Evolutionary conservation across 2,329 filamentous ascomycete genomes (phyloP).

Genomic region (Exophiala phaeomuriformis): DNA sequence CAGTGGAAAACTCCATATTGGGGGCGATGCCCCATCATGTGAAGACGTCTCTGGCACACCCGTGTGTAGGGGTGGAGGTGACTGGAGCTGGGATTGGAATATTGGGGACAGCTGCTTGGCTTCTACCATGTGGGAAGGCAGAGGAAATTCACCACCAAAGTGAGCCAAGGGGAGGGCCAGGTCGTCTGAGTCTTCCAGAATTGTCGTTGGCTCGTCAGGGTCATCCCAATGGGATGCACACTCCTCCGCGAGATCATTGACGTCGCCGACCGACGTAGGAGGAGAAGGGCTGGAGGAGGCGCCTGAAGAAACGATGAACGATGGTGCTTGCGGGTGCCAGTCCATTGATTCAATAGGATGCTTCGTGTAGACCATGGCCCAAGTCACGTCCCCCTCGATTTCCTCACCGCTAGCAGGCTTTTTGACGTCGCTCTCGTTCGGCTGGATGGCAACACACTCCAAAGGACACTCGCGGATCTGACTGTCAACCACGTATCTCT

Average conservation of each 20-base stretch:
- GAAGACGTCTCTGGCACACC: no score
- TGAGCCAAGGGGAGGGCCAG: no score
- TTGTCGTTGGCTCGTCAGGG: background rate
- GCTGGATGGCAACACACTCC: slow-evolving; percentile 21
- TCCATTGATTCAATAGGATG: slow-evolving; percentile 8
- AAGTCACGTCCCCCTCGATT: slow-evolving; percentile 21
- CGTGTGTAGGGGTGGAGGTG: no score
- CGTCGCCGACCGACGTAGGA: background rate
- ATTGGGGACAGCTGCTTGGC: no score
- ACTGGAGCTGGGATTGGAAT: no score
- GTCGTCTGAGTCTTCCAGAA: background rate
- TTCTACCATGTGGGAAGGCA: no score
- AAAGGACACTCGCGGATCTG: slow-evolving; percentile 17
- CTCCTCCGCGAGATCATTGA: background rate
- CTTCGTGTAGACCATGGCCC: slow-evolving; percentile 22
- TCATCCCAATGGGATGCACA: background rate
- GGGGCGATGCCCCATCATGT: no score
- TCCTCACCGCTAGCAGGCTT: slow-evolving; percentile 17
- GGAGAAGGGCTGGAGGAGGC: slow-evolving; percentile 4
- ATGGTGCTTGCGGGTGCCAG: slow-evolving; percentile 15
- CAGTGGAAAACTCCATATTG: no score
- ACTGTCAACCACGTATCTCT: slow-evolving; percentile 19
- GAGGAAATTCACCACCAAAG: no score
- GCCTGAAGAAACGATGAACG: slow-evolving; percentile 13
- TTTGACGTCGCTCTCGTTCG: slow-evolving; percentile 20